A percentile compares a stretch with the other conserved stretches of the same genome.
Evolutionary conservation across 441 rosid genomes (phyloP).

Genomic region (Pelargonium myrrhifolium): DNA sequence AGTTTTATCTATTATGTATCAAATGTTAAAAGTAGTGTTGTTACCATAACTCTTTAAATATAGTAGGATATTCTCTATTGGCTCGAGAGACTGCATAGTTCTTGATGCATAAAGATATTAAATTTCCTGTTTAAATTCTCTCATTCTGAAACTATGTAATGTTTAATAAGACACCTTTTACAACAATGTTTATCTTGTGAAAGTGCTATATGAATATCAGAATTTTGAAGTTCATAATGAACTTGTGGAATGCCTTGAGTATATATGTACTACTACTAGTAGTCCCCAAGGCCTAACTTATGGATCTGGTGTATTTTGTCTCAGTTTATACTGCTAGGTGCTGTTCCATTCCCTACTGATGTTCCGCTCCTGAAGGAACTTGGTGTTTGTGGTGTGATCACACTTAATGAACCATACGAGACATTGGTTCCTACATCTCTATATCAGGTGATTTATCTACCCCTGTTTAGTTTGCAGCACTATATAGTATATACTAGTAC

Average conservation of each 20-base stretch:
- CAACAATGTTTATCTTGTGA: too few relatives aligned
- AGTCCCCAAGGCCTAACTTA: neutral
- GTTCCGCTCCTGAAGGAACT: constrained; percentile 72
- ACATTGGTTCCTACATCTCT: constrained; percentile 88
- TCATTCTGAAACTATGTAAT: neutral
- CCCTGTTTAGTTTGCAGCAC: neutral
- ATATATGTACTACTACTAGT: neutral
- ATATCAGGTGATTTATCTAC: constrained; percentile 47
- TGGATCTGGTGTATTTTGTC: constrained; percentile 10
- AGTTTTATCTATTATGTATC: neutral
- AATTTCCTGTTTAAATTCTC: neutral
- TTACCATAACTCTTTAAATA: too few relatives aligned
- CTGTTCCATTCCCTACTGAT: constrained; percentile 86
- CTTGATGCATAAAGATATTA: neutral
- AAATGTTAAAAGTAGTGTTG: too few relatives aligned
- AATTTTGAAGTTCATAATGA: neutral
- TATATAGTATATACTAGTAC: too few relatives aligned
- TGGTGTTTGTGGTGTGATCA: constrained; percentile 83
- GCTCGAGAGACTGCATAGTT: too few relatives aligned
- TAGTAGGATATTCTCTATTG: too few relatives aligned
- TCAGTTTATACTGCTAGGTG: constrained; percentile 85
- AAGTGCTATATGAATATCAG: neutral
- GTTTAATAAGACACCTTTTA: too few relatives aligned
- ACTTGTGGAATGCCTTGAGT: neutral
- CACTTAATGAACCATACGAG: constrained; percentile 85